These are phyloP conservation scores for Camellia oleifera DNA, from an alignment of 179 eudicot species.

Conservation along the genomic window DNA sequence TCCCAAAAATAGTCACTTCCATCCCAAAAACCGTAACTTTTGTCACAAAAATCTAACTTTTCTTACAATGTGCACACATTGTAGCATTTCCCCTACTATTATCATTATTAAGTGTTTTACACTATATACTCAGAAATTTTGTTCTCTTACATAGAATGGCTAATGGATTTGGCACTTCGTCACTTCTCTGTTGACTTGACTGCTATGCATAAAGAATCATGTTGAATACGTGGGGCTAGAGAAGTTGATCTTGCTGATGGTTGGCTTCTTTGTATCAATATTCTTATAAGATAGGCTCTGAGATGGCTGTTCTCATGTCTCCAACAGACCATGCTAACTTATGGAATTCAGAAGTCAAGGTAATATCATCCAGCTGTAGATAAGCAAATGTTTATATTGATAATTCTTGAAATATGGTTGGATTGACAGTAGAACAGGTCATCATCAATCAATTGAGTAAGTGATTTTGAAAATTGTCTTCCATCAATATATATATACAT, in stretches of 20 bases:
- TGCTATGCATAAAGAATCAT: not conserved
- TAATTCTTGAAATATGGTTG: not conserved
- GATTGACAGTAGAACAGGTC: not conserved
- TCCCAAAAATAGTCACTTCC: no score
- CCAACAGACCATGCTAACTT: constrained; percentile 21
- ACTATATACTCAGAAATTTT: not conserved
- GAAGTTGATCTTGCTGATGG: constrained; percentile 8
- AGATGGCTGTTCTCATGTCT: constrained; percentile 24
- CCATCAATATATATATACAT: not conserved
- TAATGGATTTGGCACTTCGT: not conserved
- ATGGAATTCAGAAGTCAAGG: constrained; percentile 24
- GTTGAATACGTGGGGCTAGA: not conserved
- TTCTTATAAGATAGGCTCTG: constrained; percentile 18
- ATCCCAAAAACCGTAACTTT: no score
- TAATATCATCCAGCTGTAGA: not conserved
- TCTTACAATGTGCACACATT: no score
- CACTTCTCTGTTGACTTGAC: not conserved
- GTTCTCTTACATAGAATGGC: not conserved
- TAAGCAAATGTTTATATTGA: not conserved
- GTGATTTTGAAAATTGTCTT: not conserved
- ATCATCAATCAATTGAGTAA: not conserved
- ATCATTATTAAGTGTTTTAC: not conserved
- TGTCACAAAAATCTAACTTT: no score
- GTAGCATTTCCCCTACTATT: not conserved
- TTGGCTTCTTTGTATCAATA: constrained; percentile 1